A percentile compares a stretch with the other conserved stretches of the same genome.
phyloP scores from a whole-genome alignment of 2,329 filamentous ascomycete species.

The Aspergillus pseudonomiae region DNA sequence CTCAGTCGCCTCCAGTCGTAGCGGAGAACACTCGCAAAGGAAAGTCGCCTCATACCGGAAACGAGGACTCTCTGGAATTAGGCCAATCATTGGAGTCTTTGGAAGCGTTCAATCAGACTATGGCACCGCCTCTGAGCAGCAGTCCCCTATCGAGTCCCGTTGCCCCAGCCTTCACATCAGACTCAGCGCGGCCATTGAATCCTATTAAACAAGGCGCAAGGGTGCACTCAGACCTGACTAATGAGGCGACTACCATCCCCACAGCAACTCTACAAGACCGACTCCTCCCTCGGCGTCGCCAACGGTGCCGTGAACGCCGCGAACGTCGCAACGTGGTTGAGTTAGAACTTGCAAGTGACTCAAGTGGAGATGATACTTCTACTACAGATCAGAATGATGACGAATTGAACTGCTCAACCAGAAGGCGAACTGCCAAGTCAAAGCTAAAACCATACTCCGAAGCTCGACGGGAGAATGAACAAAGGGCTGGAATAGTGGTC shows the following conservation, averaged over 20 bases:
- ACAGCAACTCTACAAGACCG: constrained; percentile 41
- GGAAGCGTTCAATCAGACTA: constrained; percentile 37
- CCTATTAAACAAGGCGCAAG: not conserved
- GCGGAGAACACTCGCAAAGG: constrained; percentile 24
- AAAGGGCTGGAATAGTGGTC: not conserved
- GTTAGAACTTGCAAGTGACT: constrained; percentile 29
- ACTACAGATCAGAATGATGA: constrained; percentile 37
- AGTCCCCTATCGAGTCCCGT: constrained; percentile 29
- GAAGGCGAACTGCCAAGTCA: constrained; percentile 22
- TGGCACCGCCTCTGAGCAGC: constrained; percentile 44
- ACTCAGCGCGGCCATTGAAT: constrained; percentile 5
- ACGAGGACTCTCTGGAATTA: constrained; percentile 11
- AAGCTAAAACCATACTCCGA: constrained; percentile 24
- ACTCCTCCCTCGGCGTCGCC: constrained; percentile 39
- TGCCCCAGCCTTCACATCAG: constrained; percentile 11
- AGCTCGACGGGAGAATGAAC: constrained; percentile 12
- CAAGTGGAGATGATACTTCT: constrained; percentile 29
- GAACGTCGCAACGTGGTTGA: constrained; percentile 13
- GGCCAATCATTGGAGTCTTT: constrained; percentile 18
- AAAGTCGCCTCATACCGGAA: constrained; percentile 17
- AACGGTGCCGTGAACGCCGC: constrained; percentile 26
- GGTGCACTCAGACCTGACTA: not conserved
- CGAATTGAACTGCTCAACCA: constrained; percentile 36
- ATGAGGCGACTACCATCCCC: constrained; percentile 27
- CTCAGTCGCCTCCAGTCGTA: constrained; percentile 26